Evolutionary conservation across 179 eudicot species (phyloP).

Genomic region (Heliamphora pulchella): DNA sequence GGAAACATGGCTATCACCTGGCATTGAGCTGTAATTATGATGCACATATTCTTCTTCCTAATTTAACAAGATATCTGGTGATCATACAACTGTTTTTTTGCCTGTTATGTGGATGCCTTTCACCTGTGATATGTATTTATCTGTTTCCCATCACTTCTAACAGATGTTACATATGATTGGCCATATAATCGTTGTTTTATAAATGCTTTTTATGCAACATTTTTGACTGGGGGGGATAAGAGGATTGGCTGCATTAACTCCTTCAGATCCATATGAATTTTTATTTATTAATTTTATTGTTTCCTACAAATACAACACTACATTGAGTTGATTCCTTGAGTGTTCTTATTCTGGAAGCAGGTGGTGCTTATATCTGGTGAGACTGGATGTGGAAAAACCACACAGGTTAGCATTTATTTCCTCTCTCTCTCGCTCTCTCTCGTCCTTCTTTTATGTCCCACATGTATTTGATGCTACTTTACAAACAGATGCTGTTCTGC

Average conservation of each 20-base stretch:
- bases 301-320: too few species aligned
- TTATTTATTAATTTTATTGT: too few species aligned
- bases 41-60: slow-evolving; percentile 4
- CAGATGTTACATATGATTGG: too few species aligned
- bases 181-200: too few species aligned
- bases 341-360: slow-evolving; percentile 28
- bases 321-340: too few species aligned
- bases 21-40: not conserved
- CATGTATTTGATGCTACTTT: not conserved
- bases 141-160: not conserved
- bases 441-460: too few species aligned
- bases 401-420: slow-evolving; percentile 52
- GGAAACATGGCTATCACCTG: not conserved
- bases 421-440: not conserved
- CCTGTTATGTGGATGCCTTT: not conserved
- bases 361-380: slow-evolving; percentile 95
- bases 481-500: not conserved
- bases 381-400: slow-evolving; percentile 99
- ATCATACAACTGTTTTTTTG: not conserved
- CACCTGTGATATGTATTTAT: not conserved
- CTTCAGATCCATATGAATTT: too few species aligned
- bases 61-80: slow-evolving; percentile 4
- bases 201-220: too few species aligned
- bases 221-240: too few species aligned
- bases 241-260: too few species aligned